phyloP scores from a whole-genome alignment of 495 filamentous ascomycete genomes.

The Aspergillus carlsbadensis region DNA sequence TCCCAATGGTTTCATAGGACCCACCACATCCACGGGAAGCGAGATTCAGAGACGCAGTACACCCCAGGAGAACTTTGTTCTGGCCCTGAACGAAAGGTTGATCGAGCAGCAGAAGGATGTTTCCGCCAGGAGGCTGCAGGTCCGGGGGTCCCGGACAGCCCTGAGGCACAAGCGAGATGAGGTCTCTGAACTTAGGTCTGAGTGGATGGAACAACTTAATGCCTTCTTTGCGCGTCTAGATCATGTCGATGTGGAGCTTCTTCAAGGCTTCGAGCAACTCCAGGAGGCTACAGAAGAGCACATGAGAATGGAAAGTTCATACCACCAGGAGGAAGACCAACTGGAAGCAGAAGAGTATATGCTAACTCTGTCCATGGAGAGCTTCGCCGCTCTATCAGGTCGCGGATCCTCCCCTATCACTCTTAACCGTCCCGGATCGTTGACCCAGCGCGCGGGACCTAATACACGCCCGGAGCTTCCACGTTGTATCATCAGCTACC shows the following conservation, averaged over 20 bases:
- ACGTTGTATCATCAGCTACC: conserved; percentile 19
- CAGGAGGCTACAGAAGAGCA: conserved; percentile 19
- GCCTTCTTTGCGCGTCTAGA: conserved; percentile 8
- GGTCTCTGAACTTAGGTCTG: conserved; percentile 1
- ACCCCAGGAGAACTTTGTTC: background rate
- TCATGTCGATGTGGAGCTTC: background rate
- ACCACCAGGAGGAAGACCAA: conserved; percentile 27
- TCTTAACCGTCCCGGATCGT: background rate
- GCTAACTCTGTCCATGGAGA: conserved; percentile 22
- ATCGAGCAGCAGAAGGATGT: conserved; percentile 9
- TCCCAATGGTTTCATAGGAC: background rate
- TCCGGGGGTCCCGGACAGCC: conserved; percentile 9
- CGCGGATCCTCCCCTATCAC: background rate
- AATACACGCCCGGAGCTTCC: conserved; percentile 3
- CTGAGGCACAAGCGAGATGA: conserved; percentile 17
- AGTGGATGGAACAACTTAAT: conserved; percentile 18
- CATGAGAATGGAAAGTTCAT: conserved; percentile 24
- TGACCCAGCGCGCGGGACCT: background rate
- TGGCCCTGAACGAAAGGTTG: background rate
- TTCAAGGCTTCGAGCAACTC: conserved; percentile 17
- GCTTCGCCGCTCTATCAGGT: conserved; percentile 5
- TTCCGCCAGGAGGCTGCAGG: conserved; percentile 1
- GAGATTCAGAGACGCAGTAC: background rate
- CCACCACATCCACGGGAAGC: background rate
- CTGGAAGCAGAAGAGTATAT: conserved; percentile 26